A percentile compares a stretch with the other conserved stretches of the same genome.
phyloP scores from a whole-genome alignment of 2,329 filamentous ascomycete species.

The Penicillium sp. region DNA sequence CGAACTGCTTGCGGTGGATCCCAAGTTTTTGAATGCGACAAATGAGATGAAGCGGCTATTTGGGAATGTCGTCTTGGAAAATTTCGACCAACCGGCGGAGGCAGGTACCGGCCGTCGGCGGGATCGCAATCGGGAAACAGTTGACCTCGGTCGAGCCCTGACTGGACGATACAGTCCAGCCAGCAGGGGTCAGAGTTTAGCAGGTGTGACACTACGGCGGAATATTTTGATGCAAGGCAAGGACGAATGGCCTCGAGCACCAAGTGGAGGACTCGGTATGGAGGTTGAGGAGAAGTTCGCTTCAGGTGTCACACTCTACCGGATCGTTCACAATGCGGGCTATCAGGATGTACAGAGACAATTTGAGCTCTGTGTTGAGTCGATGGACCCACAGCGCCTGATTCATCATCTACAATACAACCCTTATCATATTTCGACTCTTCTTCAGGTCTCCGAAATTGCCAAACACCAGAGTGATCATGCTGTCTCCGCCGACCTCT shows the following conservation, averaged over 20 bases:
- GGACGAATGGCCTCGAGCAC: slow-evolving; percentile 80
- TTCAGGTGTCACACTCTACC: slow-evolving; percentile 71
- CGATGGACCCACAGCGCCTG: slow-evolving; percentile 81
- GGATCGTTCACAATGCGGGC: slow-evolving; percentile 71
- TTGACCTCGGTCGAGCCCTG: slow-evolving; percentile 59
- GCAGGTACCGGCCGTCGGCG: slow-evolving; percentile 53
- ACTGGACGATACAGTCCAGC: slow-evolving; percentile 57
- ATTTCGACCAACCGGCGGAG: slow-evolving; percentile 56
- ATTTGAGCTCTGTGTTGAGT: slow-evolving; percentile 79
- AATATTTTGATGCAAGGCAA: slow-evolving; percentile 87
- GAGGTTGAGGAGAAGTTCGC: slow-evolving; percentile 60
- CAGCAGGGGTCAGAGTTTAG: slow-evolving; percentile 65
- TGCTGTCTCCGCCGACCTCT: slow-evolving; percentile 79
- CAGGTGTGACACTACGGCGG: slow-evolving; percentile 70
- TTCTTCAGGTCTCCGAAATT: slow-evolving; percentile 92
- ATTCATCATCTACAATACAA: slow-evolving; percentile 73
- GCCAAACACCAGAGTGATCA: slow-evolving; percentile 90
- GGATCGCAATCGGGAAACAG: slow-evolving; percentile 56
- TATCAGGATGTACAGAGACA: slow-evolving; percentile 76
- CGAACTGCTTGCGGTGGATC: slow-evolving; percentile 64
- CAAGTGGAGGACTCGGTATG: slow-evolving; percentile 84
- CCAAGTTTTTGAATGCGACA: slow-evolving; percentile 76
- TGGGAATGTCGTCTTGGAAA: slow-evolving; percentile 66
- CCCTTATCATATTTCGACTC: slow-evolving; percentile 88
- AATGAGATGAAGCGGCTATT: slow-evolving; percentile 89